Evolutionary conservation across 2,329 filamentous ascomycete species (phyloP).

Genomic region (Waltergamsia citrina): DNA sequence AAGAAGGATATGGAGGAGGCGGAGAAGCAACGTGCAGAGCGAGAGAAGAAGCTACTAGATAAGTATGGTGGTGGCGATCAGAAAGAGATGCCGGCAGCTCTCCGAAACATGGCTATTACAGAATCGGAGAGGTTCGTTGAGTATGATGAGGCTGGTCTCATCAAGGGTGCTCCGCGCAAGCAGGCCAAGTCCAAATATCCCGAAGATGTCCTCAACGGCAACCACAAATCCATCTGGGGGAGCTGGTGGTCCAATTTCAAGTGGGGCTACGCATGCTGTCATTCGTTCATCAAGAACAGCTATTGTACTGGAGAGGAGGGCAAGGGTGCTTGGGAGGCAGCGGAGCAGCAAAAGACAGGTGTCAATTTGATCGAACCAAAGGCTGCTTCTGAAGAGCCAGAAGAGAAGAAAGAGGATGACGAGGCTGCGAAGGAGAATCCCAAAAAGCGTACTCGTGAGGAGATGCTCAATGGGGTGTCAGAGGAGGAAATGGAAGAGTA

Average conservation of each 20-base stretch:
- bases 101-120: slow-evolving; percentile 59
- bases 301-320: slow-evolving; percentile 94
- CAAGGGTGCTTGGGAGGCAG: slow-evolving; percentile 68
- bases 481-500: slow-evolving; percentile 86
- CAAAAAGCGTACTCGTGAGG: slow-evolving; percentile 68
- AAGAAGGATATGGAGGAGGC: slow-evolving; percentile 72
- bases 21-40: slow-evolving; percentile 57
- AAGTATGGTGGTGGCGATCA: slow-evolving; percentile 69
- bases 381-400: slow-evolving; percentile 13
- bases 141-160: slow-evolving; percentile 81
- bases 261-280: slow-evolving; percentile 96
- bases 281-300: slow-evolving; percentile 88
- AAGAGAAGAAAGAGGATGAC: slow-evolving; percentile 17
- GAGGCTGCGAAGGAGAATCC: slow-evolving; percentile 16
- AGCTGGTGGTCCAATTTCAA: slow-evolving; percentile 95
- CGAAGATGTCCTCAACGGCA: slow-evolving; percentile 81
- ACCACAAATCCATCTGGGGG: slow-evolving; percentile 88
- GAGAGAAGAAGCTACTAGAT: slow-evolving; percentile 62
- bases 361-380: slow-evolving; percentile 25
- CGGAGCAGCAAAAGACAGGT: slow-evolving; percentile 51
- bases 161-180: slow-evolving; percentile 77
- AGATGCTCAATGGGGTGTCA: slow-evolving; percentile 68
- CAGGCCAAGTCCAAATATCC: slow-evolving; percentile 81
- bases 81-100: slow-evolving; percentile 44
- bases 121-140: slow-evolving; percentile 86